Evolutionary conservation across 495 filamentous ascomycete genomes (phyloP), one percentile per base, ranked within the genome.

Genomic region (Podospora pseudopauciseta): DNA sequence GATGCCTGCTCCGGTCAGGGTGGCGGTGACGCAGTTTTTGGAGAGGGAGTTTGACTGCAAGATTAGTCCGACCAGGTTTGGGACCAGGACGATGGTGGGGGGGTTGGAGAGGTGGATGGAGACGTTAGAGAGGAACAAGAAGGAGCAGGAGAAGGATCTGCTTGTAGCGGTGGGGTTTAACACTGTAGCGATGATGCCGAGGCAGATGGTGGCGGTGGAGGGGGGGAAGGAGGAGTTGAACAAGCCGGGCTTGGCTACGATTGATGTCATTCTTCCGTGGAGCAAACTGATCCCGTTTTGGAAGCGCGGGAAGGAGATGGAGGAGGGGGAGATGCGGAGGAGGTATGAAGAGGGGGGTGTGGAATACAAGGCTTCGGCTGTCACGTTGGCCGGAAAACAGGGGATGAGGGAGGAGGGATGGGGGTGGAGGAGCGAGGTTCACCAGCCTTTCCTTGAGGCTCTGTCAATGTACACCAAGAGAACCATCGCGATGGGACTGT

Each of bases 41-140:
- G 74, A 77, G 0, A 78, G 67, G 20, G 72, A 76, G 3, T 85
- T 84, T 63, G 82, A 85, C 76, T 83, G 81, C 64, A 81, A 82
- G 58, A 74, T 83, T 53, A 81, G 74, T 30, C 68, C 80, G 23
- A 71, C 83, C 18, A 72, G 75, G 11, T 67, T 84, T 7, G 82
- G 82, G 11, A 85, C 82, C 0, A 72, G 78, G 61, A 80, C 77
- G 2, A 70, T 85, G 11, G 69, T 81, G 2, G 54, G 64, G 1
- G 70, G 71, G 11, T 80, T 76, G 79, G 82, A 85, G 61, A 54
- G 68, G 2, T 84, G 82, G 81, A 71, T 82, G 27, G 53, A 67
- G 6, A 72, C 69, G 23, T 73, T 73, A 6, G 44, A 74, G 30
- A 68, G 61, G 2, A 59, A 68, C 2, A 28, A 63, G 0, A 72